phyloP scores from a whole-genome alignment of 169 alveolate genomes.

The Plasmodium malariae region DNA sequence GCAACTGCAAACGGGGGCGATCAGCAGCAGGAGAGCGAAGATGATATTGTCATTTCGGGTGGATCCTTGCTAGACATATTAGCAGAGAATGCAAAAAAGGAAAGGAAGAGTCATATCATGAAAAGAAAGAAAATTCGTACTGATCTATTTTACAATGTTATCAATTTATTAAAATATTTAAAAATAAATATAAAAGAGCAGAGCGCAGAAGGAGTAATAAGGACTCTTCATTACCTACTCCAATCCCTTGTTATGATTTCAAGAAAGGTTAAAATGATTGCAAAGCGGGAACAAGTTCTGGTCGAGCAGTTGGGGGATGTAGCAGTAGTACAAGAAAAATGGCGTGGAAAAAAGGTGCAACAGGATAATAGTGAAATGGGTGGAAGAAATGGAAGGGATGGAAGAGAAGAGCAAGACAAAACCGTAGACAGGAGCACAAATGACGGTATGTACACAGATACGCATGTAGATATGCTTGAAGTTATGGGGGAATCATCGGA shows the following conservation, averaged over 20 bases:
- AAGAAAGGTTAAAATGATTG: slow-evolving; percentile 3
- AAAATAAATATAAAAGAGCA: slow-evolving; percentile 21
- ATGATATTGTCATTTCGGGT: slow-evolving; percentile 5
- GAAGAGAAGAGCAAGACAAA: background rate
- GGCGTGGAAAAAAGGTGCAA: background rate
- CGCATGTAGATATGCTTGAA: no score
- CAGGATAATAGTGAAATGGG: background rate
- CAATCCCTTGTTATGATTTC: slow-evolving; percentile 6
- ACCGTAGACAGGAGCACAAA: background rate
- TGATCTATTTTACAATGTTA: slow-evolving; percentile 16
- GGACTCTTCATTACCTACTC: background rate
- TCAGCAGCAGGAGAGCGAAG: background rate
- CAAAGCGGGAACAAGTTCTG: background rate
- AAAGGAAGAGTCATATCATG: background rate
- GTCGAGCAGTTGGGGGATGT: background rate
- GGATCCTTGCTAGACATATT: background rate
- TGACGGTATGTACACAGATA: no score
- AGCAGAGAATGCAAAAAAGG: background rate
- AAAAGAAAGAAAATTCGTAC: slow-evolving; percentile 11
- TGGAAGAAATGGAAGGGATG: background rate
- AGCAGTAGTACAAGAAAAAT: background rate
- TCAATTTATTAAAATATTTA: slow-evolving; percentile 10
- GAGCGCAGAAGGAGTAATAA: slow-evolving; percentile 7
- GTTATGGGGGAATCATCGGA: no score
- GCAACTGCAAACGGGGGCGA: background rate